Percentiles rank a stretch among this genome's conserved stretches.
Conservation (phyloP, 228 moss, liverwort and hornwort species). For the Sphagnum fallax region DNA sequence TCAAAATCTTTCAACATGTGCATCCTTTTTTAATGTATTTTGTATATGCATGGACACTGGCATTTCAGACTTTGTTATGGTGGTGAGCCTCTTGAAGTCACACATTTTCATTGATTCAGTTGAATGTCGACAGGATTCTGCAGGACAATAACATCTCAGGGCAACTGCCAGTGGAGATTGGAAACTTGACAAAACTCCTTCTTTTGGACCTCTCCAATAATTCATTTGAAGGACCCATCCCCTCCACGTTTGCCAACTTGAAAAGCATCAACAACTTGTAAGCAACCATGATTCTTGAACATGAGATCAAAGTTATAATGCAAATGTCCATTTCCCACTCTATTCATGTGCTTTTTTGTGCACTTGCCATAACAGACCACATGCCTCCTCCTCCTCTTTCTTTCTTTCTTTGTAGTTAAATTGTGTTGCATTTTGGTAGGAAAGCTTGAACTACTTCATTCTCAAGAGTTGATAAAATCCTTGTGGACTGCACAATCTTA, state of each 20-base stretch:
- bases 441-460: neutral
- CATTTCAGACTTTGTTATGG: too few species aligned
- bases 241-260: slow-evolving; percentile 32
- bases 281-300: slow-evolving; percentile 4
- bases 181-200: slow-evolving; percentile 29
- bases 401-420: neutral
- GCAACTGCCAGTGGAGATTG: slow-evolving; percentile 38
- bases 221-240: slow-evolving; percentile 34
- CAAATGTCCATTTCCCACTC: neutral
- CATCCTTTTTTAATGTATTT: too few species aligned
- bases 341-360: too few species aligned
- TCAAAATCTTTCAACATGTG: too few species aligned
- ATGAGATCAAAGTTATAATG: too few species aligned
- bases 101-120: too few species aligned
- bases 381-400: neutral
- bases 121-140: slow-evolving; percentile 23
- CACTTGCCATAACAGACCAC: neutral
- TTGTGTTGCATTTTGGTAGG: neutral
- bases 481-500: neutral
- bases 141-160: slow-evolving; percentile 52
- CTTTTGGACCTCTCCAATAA: slow-evolving; percentile 51
- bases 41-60: too few species aligned
- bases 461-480: neutral
- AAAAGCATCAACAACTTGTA: slow-evolving; percentile 37
- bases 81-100: too few species aligned